Evolutionary conservation across 2,329 filamentous ascomycete genomes (phyloP).

Genomic region (Arthrobotrys pseudoclavata): DNA sequence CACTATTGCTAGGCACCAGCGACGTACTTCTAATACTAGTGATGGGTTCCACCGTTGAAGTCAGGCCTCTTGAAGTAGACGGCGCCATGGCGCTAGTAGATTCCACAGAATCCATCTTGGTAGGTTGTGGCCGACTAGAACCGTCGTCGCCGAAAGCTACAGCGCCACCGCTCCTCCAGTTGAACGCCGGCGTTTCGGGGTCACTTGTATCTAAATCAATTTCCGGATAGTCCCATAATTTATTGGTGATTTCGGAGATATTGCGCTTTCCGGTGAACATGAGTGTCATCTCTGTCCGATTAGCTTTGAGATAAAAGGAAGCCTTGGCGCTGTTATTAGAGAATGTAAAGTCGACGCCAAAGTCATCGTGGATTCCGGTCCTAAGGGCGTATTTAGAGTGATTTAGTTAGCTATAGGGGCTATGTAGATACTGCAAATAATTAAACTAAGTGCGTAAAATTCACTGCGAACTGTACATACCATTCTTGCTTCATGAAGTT

Average conservation of each 20-base stretch:
- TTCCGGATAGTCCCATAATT: constrained; percentile 14
- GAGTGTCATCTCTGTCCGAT: constrained; percentile 25
- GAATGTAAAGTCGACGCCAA: constrained; percentile 23
- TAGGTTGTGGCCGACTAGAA: no score
- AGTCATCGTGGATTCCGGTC: constrained; percentile 32
- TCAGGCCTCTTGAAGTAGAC: no score
- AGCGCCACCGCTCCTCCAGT: constrained; percentile 20
- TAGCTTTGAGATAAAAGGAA: constrained; percentile 29
- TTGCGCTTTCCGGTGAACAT: constrained; percentile 19
- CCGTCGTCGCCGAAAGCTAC: background rate
- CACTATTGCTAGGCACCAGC: no score
- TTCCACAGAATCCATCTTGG: no score
- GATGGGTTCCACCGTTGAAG: no score
- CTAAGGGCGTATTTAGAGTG: background rate
- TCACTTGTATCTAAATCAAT: constrained; percentile 27
- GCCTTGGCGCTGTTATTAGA: constrained; percentile 15
- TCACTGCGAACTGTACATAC: no score
- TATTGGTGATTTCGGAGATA: constrained; percentile 17
- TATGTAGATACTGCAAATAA: no score
- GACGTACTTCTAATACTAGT: no score
- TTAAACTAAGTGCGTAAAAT: no score
- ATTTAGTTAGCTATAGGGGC: no score
- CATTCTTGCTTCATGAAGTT: no score
- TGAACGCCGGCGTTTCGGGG: background rate
- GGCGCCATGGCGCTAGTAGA: no score